Conservation (phyloP, 495 filamentous ascomycete species). For the Rhypophila decipiens region DNA sequence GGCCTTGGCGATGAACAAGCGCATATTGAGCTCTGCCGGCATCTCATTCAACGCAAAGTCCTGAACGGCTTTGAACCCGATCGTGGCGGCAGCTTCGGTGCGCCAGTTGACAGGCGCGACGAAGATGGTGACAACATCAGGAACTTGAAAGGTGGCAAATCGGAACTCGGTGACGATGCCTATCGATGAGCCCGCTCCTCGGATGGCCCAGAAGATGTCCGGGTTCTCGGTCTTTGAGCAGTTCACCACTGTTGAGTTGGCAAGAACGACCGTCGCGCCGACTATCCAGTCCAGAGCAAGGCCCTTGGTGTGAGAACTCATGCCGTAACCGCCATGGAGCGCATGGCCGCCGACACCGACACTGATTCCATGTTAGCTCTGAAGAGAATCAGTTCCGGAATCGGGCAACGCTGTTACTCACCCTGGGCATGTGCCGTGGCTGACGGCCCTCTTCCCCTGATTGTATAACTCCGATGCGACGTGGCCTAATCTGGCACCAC, state of each 20-base stretch:
- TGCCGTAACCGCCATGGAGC: slow-evolving; percentile 38
- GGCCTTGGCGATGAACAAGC: slow-evolving; percentile 32
- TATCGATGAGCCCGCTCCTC: slow-evolving; percentile 37
- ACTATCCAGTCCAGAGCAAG: slow-evolving; percentile 40
- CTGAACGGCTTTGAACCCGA: slow-evolving; percentile 30
- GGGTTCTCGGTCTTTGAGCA: slow-evolving; percentile 34
- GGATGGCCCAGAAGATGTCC: slow-evolving; percentile 43
- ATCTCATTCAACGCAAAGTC: slow-evolving; percentile 32
- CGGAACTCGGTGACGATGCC: slow-evolving; percentile 38
- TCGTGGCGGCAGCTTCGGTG: slow-evolving; percentile 14
- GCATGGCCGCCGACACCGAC: slow-evolving; percentile 39
- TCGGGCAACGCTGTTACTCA: too few relatives aligned
- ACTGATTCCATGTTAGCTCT: slow-evolving; percentile 16
- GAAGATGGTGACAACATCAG: slow-evolving; percentile 36
- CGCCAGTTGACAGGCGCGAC: slow-evolving; percentile 28
- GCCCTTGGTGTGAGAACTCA: slow-evolving; percentile 39
- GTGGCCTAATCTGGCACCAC: slow-evolving; percentile 36
- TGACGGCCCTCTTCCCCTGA: slow-evolving; percentile 38
- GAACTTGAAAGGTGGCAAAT: slow-evolving; percentile 37
- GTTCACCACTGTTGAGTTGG: slow-evolving; percentile 35
- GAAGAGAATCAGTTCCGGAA: too few relatives aligned
- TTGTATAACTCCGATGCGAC: slow-evolving; percentile 35
- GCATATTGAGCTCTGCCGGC: slow-evolving; percentile 40
- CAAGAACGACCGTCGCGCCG: slow-evolving; percentile 36
- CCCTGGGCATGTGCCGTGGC: slow-evolving; percentile 43